Percentiles rank a stretch among this genome's conserved stretches.
Evolutionary conservation across 805 yeast species (phyloP).

Genomic region (Saturnispora ahearnii): DNA sequence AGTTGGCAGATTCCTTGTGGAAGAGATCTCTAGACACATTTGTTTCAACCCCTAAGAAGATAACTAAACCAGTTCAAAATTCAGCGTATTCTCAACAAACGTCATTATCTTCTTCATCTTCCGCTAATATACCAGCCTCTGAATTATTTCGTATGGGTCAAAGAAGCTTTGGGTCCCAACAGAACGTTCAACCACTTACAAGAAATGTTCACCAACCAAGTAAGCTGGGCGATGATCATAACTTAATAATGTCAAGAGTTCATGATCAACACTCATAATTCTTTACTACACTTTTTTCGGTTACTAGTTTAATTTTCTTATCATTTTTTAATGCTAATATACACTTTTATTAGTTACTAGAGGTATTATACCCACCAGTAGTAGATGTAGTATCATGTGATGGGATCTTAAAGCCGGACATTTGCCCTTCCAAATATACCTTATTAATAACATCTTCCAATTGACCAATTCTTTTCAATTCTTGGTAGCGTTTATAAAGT

Average conservation of each 20-base stretch:
- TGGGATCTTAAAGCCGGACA: slow-evolving; percentile 45
- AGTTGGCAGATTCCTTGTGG: slow-evolving; percentile 11
- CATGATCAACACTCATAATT: not conserved
- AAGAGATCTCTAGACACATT: slow-evolving; percentile 4
- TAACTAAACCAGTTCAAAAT: not conserved
- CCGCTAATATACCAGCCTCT: not conserved
- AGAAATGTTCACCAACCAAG: not conserved
- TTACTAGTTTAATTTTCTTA: not conserved
- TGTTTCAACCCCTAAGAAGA: not conserved
- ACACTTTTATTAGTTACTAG: slow-evolving; percentile 1
- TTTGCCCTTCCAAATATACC: slow-evolving; percentile 65
- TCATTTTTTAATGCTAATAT: slow-evolving; percentile 3
- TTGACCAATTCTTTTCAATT: slow-evolving; percentile 46
- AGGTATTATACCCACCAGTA: not conserved
- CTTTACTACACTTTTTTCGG: not conserved
- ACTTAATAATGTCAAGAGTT: not conserved
- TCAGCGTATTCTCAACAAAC: not conserved
- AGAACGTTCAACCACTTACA: not conserved
- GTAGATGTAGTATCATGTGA: not conserved
- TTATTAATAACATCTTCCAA: slow-evolving; percentile 55
- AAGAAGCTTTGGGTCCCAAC: slow-evolving; percentile 5
- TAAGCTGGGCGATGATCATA: not conserved
- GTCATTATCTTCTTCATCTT: not conserved
- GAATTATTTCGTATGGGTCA: slow-evolving; percentile 8
- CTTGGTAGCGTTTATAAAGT: slow-evolving; percentile 63